Evolutionary conservation across 805 yeast species (phyloP).

Genomic region (Zygosaccharomyces lentus): DNA sequence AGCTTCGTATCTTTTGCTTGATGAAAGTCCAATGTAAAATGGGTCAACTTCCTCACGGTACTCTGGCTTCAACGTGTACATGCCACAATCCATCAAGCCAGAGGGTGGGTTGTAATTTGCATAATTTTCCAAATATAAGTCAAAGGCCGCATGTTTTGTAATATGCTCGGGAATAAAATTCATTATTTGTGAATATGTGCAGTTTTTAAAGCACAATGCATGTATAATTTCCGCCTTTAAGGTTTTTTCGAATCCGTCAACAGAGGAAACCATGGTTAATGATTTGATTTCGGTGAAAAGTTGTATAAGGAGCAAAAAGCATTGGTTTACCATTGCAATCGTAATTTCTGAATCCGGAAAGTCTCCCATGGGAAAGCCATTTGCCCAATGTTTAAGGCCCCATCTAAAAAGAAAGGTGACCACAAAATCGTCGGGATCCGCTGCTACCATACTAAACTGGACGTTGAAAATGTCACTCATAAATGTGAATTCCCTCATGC

Average conservation of each 20-base stretch:
- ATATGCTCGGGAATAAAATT: constrained; percentile 72
- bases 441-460: constrained; percentile 55
- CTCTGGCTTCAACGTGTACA: constrained; percentile 62
- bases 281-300: constrained; percentile 63
- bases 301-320: constrained; percentile 61
- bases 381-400: constrained; percentile 56
- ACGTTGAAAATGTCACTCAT: constrained; percentile 70
- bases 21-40: constrained; percentile 68
- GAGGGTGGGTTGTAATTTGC: constrained; percentile 63
- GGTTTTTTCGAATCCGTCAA: constrained; percentile 46
- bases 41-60: constrained; percentile 63
- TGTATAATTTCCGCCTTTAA: constrained; percentile 75
- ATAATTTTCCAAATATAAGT: constrained; percentile 48
- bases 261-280: constrained; percentile 46
- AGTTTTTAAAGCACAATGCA: constrained; percentile 68
- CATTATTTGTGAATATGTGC: constrained; percentile 66
- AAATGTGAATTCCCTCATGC: constrained; percentile 78
- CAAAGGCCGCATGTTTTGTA: constrained; percentile 69
- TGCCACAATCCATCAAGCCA: constrained; percentile 53
- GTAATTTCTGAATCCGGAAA: constrained; percentile 44
- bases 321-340: constrained; percentile 72
- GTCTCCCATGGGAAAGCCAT: constrained; percentile 38
- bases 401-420: constrained; percentile 63
- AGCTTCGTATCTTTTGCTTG: constrained; percentile 83
- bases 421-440: constrained; percentile 53